These are phyloP conservation scores for Rhytidiadelphus loreus DNA, from an alignment of 225 moss, liverwort and hornwort species.

Conservation along the genomic window DNA sequence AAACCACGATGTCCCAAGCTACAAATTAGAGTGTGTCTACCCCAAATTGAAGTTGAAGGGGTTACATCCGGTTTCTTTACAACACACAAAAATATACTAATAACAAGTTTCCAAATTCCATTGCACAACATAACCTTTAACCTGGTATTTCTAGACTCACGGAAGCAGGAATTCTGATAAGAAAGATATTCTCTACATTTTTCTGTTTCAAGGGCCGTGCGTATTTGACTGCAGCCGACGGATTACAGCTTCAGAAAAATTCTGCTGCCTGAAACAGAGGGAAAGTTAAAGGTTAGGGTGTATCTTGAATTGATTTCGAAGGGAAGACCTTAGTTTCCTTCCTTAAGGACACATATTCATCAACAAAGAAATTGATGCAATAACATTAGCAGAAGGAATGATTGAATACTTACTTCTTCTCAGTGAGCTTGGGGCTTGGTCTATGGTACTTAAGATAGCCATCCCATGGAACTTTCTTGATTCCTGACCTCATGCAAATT, in stretches of 20 bases:
- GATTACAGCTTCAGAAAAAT: slow-evolving; percentile 52
- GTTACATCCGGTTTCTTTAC: neutral
- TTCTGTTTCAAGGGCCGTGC: neutral
- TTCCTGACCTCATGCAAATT: slow-evolving; percentile 75
- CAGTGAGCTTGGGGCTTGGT: slow-evolving; percentile 92
- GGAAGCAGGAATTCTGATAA: neutral
- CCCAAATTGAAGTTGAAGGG: neutral
- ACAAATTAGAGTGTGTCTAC: neutral
- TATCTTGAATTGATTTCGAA: neutral
- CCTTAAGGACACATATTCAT: neutral
- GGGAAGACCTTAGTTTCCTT: neutral
- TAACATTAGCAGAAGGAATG: neutral
- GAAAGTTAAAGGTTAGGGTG: neutral
- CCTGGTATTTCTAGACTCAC: neutral
- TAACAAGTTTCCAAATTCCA: slow-evolving; percentile 4
- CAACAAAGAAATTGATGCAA: neutral
- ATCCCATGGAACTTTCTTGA: slow-evolving; percentile 97
- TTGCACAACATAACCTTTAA: neutral
- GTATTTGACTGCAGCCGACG: slow-evolving; percentile 29
- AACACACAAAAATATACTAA: neutral
- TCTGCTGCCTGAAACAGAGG: slow-evolving; percentile 36
- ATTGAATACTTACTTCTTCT: slow-evolving; percentile 54
- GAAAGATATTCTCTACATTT: neutral
- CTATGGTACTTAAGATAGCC: slow-evolving; percentile 92
- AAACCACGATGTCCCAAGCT: slow-evolving; percentile 1